A percentile compares a stretch with the other conserved stretches of the same genome.
Evolutionary conservation across 176 grass and related monocot species (phyloP).

Genomic region (Metroxylon sagu): DNA sequence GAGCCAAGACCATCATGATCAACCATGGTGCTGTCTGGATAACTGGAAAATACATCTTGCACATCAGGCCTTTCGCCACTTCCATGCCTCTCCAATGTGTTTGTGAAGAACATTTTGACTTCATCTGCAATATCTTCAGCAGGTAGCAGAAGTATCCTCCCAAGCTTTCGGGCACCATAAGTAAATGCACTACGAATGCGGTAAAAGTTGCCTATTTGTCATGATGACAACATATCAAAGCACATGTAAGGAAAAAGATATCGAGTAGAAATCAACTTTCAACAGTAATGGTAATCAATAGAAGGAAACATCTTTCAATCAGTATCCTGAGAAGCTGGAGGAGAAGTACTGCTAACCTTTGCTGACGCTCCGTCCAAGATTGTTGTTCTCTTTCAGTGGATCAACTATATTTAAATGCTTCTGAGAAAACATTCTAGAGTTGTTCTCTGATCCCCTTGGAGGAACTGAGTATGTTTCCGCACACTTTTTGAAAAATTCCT

Average conservation of each 20-base stretch:
- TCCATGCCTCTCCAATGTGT: slow-evolving; percentile 57
- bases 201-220: slow-evolving; percentile 57
- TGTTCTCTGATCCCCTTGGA: slow-evolving; percentile 38
- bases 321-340: too few relatives aligned
- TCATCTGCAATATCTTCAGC: slow-evolving; percentile 34
- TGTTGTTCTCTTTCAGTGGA: slow-evolving; percentile 73
- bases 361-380: slow-evolving; percentile 89
- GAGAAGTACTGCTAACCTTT: slow-evolving; percentile 40
- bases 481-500: slow-evolving; percentile 53
- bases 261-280: too few relatives aligned
- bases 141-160: slow-evolving; percentile 57
- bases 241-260: too few relatives aligned
- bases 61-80: slow-evolving; percentile 49
- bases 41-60: slow-evolving; percentile 12
- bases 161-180: slow-evolving; percentile 80
- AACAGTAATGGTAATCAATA: too few relatives aligned
- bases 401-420: slow-evolving; percentile 93
- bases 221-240: not conserved
- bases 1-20: not conserved
- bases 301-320: too few relatives aligned
- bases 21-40: not conserved
- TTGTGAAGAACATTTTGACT: slow-evolving; percentile 70
- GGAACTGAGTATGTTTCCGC: slow-evolving; percentile 32
- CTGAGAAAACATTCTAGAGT: slow-evolving; percentile 28
- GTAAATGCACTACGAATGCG: slow-evolving; percentile 89